Base-by-base conservation (phyloP, 2,329 filamentous ascomycete genomes). In the Sporothrix humicola region DNA sequence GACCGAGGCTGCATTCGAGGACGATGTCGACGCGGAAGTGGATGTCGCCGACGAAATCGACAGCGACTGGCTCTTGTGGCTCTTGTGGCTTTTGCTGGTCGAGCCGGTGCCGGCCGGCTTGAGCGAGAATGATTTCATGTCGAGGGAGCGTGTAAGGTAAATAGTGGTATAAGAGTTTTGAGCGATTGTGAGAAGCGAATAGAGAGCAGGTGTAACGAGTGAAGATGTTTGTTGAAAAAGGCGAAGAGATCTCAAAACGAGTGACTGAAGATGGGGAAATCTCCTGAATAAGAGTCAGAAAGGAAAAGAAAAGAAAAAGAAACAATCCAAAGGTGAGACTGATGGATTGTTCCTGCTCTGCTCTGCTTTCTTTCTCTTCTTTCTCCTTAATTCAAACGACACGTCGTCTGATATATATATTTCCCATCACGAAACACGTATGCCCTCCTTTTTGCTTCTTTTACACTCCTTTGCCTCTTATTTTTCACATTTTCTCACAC, bases 81-180 rank as follows among this genome's bases (percentile, higher is more conserved):
- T 69, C 7, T 37, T 23, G 54, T 58, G 69, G 56, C 70, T 72
- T 52, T 72, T 66, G 58, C n/a, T 56, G 48, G 70, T 72, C 15
- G 71, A 68, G 61, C 71, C 71, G 61, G 71, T 72, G 63, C 48
- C 37, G n/a, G 59, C 46, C 48, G 70, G 70, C 58, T 37, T 66
- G 17, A 72, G 70, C 12, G 2, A 44, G 20, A 65, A 65, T 26
- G 69, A 37, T 26, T 13, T 31, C 61, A 68, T 68, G 42, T 56
- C 13, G 48, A 17, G 31, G 26, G 6, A 13, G 26, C 9, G n/a
- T 20, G 8, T n/a, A 20, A n/a, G 10, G 52, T 23, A 54, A 37
- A 46, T 48, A 48, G 15, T 13, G 46, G 46, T 48, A 52, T 23
- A 37, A 70, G 50, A 17, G 23, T 37, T 7, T n/a, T 50, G 69